Evolutionary conservation across 2,329 filamentous ascomycete species (phyloP).

Genomic region (Calonectria multiphialidica): DNA sequence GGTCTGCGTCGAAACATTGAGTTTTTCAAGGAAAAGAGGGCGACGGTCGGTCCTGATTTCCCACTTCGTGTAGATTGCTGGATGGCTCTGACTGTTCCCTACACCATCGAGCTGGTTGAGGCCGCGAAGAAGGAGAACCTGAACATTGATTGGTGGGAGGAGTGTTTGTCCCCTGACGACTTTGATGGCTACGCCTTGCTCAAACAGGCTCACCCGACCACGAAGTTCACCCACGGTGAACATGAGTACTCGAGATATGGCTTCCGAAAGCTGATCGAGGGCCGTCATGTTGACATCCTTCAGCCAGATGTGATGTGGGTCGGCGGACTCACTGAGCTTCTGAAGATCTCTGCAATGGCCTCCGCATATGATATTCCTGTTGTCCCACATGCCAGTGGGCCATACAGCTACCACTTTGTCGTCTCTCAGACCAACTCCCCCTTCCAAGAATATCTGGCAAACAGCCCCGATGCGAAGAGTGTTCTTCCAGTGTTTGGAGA

Average conservation of each 20-base stretch:
- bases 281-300: slow-evolving; percentile 91
- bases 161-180: slow-evolving; percentile 91
- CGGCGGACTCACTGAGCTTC: slow-evolving; percentile 89
- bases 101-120: slow-evolving; percentile 92
- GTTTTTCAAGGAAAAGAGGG: slow-evolving; percentile 86
- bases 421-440: slow-evolving; percentile 92
- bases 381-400: slow-evolving; percentile 90
- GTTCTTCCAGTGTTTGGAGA: slow-evolving; percentile 94
- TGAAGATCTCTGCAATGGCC: slow-evolving; percentile 89
- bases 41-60: slow-evolving; percentile 88
- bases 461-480: slow-evolving; percentile 89
- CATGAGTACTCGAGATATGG: slow-evolving; percentile 96
- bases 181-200: slow-evolving; percentile 90
- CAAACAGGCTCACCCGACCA: slow-evolving; percentile 88
- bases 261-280: slow-evolving; percentile 93
- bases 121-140: slow-evolving; percentile 74
- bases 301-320: slow-evolving; percentile 99
- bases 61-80: slow-evolving; percentile 97
- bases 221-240: slow-evolving; percentile 96
- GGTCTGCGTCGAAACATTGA: slow-evolving; percentile 91
- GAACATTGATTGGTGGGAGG: slow-evolving; percentile 97
- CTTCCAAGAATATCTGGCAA: slow-evolving; percentile 96
- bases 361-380: slow-evolving; percentile 95
- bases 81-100: slow-evolving; percentile 93
- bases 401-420: slow-evolving; percentile 97